Evolutionary conservation across 352 stramenopile genomes (phyloP), one percentile per base, ranked within the genome.

Genomic region (Globisporangium alternatum): DNA sequence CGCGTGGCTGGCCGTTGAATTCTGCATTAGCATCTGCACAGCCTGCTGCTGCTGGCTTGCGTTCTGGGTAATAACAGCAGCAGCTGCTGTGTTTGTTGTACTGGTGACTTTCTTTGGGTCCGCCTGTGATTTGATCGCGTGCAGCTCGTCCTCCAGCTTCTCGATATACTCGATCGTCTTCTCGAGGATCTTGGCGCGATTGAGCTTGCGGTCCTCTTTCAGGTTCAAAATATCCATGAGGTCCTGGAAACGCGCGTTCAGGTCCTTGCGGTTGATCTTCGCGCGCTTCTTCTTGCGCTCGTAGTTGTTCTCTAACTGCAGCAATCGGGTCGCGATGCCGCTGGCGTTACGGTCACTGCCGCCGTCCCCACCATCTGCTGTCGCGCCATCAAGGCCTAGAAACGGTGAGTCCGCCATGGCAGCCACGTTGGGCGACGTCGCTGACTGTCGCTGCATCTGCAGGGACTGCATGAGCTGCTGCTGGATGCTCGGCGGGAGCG

Each of bases 201-300:
- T 88, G 31, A 88, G 62, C 64, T 88, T 88, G 41, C 79, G 71
- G 71, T 88, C 79, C 60, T 88, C 79, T 22, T 81, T 78, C 22
- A 86, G 51, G 17, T 82, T 69, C 21, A 86, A 62, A 39, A 89
- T 66, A 41, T 86, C 75, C 80, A 89, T 89, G 59, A 89, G 72
- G 56, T 87, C 76, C 68, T 86, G 74, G 60, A 89, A 89, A 37
- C 76, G 70, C 54, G 80, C 80, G 62, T 89, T 89, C 31, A 89
- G 61, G 45, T 89, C 80, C 39, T 81, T 75, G 37, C 80, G 74
- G 63, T 89, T 89, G 71, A 89, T 86, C 64, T 89, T 89, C 39
- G 80, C 80, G 53, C 80, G 77, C 53, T 86, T 89, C 67, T 89
- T 89, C 66, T 89, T 89, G 33, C 77, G 71, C 54, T 89, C 80